Percentiles rank a stretch among this genome's conserved stretches.
These are phyloP conservation scores for Monascus purpureus DNA, from an alignment of 495 filamentous ascomycete species.

Conservation along the genomic window DNA sequence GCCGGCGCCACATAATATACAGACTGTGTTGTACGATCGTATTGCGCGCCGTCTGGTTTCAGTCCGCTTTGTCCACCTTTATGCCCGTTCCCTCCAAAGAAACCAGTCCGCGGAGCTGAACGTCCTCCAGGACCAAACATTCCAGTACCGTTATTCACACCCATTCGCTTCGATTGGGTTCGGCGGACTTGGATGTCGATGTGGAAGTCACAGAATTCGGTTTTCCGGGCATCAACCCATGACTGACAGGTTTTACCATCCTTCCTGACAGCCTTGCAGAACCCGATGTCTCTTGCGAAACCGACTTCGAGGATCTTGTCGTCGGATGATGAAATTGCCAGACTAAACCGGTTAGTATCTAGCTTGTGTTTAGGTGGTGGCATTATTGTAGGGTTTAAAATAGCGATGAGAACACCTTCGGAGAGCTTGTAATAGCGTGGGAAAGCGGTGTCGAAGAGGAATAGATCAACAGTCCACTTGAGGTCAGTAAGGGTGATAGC, in stretches of 20 bases:
- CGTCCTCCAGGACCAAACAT: constrained; percentile 35
- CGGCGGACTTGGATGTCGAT: constrained; percentile 64
- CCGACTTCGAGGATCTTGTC: constrained; percentile 89
- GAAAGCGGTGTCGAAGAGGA: constrained; percentile 83
- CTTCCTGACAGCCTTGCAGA: constrained; percentile 70
- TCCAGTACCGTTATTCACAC: constrained; percentile 51
- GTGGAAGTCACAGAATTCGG: constrained; percentile 88
- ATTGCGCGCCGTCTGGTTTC: constrained; percentile 35
- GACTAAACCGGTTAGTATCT: constrained; percentile 68
- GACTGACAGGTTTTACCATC: constrained; percentile 66
- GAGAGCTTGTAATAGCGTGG: constrained; percentile 81
- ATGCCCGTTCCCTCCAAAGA: constrained; percentile 27
- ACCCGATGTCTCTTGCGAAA: constrained; percentile 70
- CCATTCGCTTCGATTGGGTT: constrained; percentile 56
- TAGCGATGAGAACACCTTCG: constrained; percentile 73
- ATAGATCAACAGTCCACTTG: constrained; percentile 82
- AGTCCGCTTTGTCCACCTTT: constrained; percentile 21
- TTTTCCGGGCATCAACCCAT: constrained; percentile 81
- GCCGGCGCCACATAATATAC: constrained; percentile 42
- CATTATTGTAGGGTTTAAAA: constrained; percentile 88
- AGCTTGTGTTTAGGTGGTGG: constrained; percentile 58
- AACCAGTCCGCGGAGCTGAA: constrained; percentile 28
- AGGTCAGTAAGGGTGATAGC: constrained; percentile 75
- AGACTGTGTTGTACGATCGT: constrained; percentile 44
- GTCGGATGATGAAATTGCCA: constrained; percentile 67